Evolutionary conservation across 2,329 filamentous ascomycete genomes (phyloP), one percentile per base, ranked within the genome.

Genomic region (Neonectria punicea): DNA sequence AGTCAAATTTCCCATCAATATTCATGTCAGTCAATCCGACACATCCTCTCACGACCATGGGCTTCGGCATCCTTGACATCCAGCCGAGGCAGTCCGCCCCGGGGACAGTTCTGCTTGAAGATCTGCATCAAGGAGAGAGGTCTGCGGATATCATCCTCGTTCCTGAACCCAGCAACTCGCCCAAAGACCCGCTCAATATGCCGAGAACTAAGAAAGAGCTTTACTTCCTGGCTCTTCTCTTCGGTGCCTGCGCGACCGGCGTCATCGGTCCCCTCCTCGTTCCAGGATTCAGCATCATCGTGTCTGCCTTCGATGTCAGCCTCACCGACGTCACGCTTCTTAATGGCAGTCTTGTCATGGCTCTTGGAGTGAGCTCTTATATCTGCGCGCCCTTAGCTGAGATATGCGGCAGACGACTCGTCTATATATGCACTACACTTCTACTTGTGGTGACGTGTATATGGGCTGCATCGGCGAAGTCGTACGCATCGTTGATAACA

Each of bases 221-320:
- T 2, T 59, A 59, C 13, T 59, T 59, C 11, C 11, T 51, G 2
- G 28, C 46, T 1, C 34, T 59, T 2, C 50, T 59, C 14, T 53
- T 51, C 18, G 57, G 57, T n/a, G 57, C 57, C 11, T 59, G 57
- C n/a, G 46, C 39, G 7, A 53, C 57, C 8, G 47, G 57, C 22
- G 47, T 51, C 11, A 50, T 59, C 4, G 57, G 57, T 10, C 57
- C 57, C 10, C 47, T 59, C 14, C 47, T 59, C 4, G 57, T 59
- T 11, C 56, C 56, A 4, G 56, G 56, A 13, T 59, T 59, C 16
- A 41, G 44, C n/a, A 44, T 59, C 14, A 14, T 59, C n/a, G 46
- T 28, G 4, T 20, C 22, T 18, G 22, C 13, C 16, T 53, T 59
- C 20, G 9, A 51, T 9, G 39, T 50, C 16, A 50, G 9, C 25